Conservation (phyloP, 2,329 filamentous ascomycete species). For the Diaporthe caulivora region DNA sequence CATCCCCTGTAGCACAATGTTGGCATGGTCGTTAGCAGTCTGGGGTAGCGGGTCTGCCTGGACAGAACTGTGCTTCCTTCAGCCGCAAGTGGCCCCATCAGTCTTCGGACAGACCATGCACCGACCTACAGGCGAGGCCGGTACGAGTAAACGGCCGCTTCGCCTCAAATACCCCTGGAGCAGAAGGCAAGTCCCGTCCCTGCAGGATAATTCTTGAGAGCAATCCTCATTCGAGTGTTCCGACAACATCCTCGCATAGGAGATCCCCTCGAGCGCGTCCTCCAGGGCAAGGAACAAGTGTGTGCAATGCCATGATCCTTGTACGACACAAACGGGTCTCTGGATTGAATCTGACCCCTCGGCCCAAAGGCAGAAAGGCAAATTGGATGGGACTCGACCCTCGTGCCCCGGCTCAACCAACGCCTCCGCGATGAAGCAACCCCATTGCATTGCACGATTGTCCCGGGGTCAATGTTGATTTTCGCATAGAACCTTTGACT, state of each 20-base stretch:
- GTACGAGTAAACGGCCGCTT: constrained; percentile 15
- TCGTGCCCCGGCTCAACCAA: constrained; percentile 6
- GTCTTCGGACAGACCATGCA: not conserved
- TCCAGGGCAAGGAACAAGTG: not conserved
- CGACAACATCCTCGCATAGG: not conserved
- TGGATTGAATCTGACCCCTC: constrained; percentile 29
- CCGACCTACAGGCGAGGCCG: not conserved
- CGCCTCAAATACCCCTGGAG: not conserved
- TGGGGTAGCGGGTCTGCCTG: not conserved
- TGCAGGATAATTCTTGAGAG: not conserved
- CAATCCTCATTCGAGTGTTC: constrained; percentile 1
- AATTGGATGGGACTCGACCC: constrained; percentile 30
- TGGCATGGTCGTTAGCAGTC: not conserved
- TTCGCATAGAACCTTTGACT: constrained; percentile 8
- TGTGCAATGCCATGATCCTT: constrained; percentile 16
- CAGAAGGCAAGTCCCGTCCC: not conserved
- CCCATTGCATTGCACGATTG: constrained; percentile 27
- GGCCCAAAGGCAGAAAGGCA: constrained; percentile 26
- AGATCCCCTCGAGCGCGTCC: not conserved
- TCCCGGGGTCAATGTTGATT: constrained; percentile 29
- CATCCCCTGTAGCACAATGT: rapidly evolving
- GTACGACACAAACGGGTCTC: constrained; percentile 22
- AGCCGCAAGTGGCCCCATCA: not conserved
- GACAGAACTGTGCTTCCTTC: not conserved
- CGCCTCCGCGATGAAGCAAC: constrained; percentile 25